A percentile compares a stretch with the other conserved stretches of the same genome.
Evolutionary conservation across 768 basidiomycete genomes (phyloP).

Genomic region (Leccinum obscurum): DNA sequence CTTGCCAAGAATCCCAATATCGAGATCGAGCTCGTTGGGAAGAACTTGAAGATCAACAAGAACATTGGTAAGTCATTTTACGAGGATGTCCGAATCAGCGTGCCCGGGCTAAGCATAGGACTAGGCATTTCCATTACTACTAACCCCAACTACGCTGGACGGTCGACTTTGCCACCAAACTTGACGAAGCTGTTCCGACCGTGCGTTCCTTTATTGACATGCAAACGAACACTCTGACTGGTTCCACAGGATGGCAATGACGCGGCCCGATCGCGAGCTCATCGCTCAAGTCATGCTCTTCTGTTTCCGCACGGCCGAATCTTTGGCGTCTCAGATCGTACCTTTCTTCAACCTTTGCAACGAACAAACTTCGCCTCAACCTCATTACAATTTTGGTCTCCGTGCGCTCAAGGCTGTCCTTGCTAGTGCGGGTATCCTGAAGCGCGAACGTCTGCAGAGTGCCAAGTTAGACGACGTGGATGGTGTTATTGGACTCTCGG

Average conservation of each 20-base stretch:
- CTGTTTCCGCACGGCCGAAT: slow-evolving; percentile 97
- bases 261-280: slow-evolving; percentile 94
- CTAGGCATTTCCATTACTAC: slow-evolving; percentile 97
- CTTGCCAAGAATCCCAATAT: slow-evolving; percentile 80
- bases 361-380: slow-evolving; percentile 94
- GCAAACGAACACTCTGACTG: neutral
- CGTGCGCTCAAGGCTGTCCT: slow-evolving; percentile 97
- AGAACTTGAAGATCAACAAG: slow-evolving; percentile 88
- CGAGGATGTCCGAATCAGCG: neutral
- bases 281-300: slow-evolving; percentile 99
- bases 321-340: slow-evolving; percentile 96
- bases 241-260: slow-evolving; percentile 90
- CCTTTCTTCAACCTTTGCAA: slow-evolving; percentile 99
- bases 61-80: slow-evolving; percentile 68
- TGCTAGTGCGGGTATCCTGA: slow-evolving; percentile 95
- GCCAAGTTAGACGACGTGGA: slow-evolving; percentile 42
- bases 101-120: slow-evolving; percentile 11
- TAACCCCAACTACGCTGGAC: slow-evolving; percentile 98
- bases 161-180: slow-evolving; percentile 86
- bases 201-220: slow-evolving; percentile 45
- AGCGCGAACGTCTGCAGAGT: slow-evolving; percentile 78
- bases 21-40: slow-evolving; percentile 95
- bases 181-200: slow-evolving; percentile 92
- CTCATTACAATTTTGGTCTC: slow-evolving; percentile 98
- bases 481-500: slow-evolving; percentile 58